Conservation (phyloP, 192 early-diverging fungal species). For the Coemansia sp. region DNA sequence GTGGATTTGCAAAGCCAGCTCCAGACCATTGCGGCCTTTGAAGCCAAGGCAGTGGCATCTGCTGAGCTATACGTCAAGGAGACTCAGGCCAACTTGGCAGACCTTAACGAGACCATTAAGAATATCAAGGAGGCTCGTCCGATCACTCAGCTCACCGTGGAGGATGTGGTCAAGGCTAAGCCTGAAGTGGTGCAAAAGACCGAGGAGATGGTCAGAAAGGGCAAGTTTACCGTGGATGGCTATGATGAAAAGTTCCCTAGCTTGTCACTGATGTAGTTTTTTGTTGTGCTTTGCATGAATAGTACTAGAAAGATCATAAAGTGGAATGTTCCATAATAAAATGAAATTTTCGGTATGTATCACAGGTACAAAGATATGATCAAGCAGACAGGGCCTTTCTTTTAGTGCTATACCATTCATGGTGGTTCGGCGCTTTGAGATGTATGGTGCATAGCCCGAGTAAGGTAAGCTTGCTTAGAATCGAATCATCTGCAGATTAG, state of each 20-base stretch:
- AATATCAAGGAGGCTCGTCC: conserved; percentile 95
- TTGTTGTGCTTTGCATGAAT: conserved; percentile 24
- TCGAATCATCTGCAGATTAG: too few species aligned
- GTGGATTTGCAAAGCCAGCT: conserved; percentile 86
- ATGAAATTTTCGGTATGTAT: too few species aligned
- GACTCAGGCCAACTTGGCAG: conserved; percentile 80
- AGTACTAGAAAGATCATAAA: conserved; percentile 37
- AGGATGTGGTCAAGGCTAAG: conserved; percentile 90
- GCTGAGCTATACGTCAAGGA: conserved; percentile 83
- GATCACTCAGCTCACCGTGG: conserved; percentile 87
- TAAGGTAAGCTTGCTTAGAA: too few species aligned
- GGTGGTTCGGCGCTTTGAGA: too few species aligned
- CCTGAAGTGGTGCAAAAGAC: conserved; percentile 88
- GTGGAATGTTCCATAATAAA: too few species aligned
- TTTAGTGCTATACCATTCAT: too few species aligned
- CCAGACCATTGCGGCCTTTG: conserved; percentile 71
- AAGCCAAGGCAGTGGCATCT: conserved; percentile 66
- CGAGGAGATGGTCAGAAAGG: conserved; percentile 87
- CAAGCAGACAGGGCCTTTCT: too few species aligned
- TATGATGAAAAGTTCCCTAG: conserved; percentile 95
- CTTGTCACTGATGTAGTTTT: conserved; percentile 55
- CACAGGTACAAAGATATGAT: too few species aligned
- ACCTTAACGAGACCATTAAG: conserved; percentile 82
- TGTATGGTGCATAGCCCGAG: too few species aligned
- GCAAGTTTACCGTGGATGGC: conserved; percentile 87